Evolutionary conservation across 2,329 filamentous ascomycete species (phyloP).

Genomic region (Nemania serpens): DNA sequence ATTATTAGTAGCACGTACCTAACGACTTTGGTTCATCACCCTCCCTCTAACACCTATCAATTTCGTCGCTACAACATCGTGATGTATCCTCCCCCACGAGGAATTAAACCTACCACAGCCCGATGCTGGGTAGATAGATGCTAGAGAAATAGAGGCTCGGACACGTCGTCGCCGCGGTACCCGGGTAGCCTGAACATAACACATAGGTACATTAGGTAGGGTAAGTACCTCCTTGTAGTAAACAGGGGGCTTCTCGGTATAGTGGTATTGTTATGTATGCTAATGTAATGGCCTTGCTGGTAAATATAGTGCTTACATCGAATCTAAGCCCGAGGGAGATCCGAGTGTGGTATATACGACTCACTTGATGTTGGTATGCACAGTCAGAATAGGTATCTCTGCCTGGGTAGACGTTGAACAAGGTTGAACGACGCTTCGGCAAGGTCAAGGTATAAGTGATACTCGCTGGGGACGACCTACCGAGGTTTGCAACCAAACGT

Average conservation of each 20-base stretch:
- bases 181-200: no score
- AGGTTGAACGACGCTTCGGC: neutral
- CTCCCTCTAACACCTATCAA: constrained; percentile 5
- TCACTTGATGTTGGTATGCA: neutral
- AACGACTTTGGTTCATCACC: constrained; percentile 14
- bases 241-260: no score
- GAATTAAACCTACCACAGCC: constrained; percentile 6
- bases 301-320: neutral
- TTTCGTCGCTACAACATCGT: constrained; percentile 14
- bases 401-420: constrained; percentile 15
- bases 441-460: constrained; percentile 2
- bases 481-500: neutral
- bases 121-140: constrained; percentile 2
- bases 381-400: neutral
- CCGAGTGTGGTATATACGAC: constrained; percentile 2
- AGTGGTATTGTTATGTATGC: no score
- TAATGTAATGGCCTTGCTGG: no score
- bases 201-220: no score
- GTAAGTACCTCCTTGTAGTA: no score
- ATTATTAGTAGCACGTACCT: constrained; percentile 25
- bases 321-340: constrained; percentile 7
- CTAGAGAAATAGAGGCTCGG: neutral
- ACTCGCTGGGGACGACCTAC: no score
- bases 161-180: neutral
- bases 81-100: constrained; percentile 12